Conservation (phyloP, 1,284 basidiomycete species). For the Microbotryomycetes sp. region DNA sequence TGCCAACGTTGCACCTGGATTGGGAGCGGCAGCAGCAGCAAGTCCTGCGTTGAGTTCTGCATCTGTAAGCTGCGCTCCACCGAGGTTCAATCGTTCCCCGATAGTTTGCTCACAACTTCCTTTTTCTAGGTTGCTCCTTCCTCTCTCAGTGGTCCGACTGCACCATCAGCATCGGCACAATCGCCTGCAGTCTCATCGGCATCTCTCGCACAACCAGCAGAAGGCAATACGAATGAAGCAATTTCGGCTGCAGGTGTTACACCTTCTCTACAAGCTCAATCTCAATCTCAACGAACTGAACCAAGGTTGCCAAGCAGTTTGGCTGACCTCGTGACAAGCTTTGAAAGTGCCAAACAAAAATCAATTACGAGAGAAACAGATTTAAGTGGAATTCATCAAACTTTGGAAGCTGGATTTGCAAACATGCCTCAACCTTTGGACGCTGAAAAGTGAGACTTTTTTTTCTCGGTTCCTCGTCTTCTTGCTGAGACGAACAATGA, state of each 20-base stretch:
- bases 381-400: constrained; percentile 66
- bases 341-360: constrained; percentile 93
- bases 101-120: not conserved
- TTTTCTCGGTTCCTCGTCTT: not conserved
- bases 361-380: constrained; percentile 80
- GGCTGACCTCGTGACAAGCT: constrained; percentile 87
- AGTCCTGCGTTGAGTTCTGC: constrained; percentile 25
- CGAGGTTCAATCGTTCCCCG: not conserved
- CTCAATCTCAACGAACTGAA: constrained; percentile 13
- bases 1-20: constrained; percentile 3
- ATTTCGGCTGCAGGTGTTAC: constrained; percentile 35
- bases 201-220: constrained; percentile 42
- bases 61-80: constrained; percentile 2
- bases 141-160: constrained; percentile 34
- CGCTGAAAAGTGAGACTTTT: constrained; percentile 71
- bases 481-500: constrained; percentile 10
- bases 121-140: not conserved
- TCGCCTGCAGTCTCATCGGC: constrained; percentile 41
- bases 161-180: constrained; percentile 36
- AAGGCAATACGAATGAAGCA: constrained; percentile 24
- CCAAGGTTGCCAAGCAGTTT: constrained; percentile 61
- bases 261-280: not conserved
- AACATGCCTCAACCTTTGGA: constrained; percentile 88
- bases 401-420: constrained; percentile 82
- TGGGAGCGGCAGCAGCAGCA: constrained; percentile 17